Evolutionary conservation across 2,329 filamentous ascomycete species (phyloP).

Genomic region (Cercospora beticola): DNA sequence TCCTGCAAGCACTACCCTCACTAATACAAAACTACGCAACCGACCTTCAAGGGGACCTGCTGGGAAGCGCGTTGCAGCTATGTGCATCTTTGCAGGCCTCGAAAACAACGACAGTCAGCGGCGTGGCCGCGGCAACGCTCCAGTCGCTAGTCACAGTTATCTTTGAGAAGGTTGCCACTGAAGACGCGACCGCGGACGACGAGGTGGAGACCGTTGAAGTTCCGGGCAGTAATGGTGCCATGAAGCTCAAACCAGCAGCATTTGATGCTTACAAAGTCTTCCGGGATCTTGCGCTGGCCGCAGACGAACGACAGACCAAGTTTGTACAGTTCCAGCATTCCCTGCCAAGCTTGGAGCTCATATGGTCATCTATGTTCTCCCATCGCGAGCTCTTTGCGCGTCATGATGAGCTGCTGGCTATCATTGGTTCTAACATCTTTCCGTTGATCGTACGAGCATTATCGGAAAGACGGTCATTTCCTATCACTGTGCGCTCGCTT

Average conservation of each 20-base stretch:
- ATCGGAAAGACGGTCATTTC: constrained; percentile 75
- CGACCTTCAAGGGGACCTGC: constrained; percentile 75
- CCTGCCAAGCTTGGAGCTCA: constrained; percentile 80
- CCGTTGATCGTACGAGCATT: constrained; percentile 77
- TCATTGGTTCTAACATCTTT: constrained; percentile 75
- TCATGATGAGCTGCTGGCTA: constrained; percentile 77
- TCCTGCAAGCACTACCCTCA: constrained; percentile 86
- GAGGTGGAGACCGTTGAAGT: constrained; percentile 63
- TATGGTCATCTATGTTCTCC: constrained; percentile 85
- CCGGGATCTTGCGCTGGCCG: constrained; percentile 83
- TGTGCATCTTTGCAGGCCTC: constrained; percentile 88
- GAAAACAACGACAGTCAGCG: constrained; percentile 91
- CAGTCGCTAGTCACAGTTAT: constrained; percentile 90
- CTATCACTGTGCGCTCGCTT: constrained; percentile 76
- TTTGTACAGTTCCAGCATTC: constrained; percentile 74
- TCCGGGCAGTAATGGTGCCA: constrained; percentile 61
- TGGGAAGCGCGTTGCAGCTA: constrained; percentile 81
- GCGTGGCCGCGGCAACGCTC: constrained; percentile 92
- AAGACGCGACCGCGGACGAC: constrained; percentile 67
- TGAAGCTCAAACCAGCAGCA: constrained; percentile 71
- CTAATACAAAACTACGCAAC: constrained; percentile 85
- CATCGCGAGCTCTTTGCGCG: constrained; percentile 76
- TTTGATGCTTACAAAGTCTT: constrained; percentile 86
- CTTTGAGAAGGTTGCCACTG: constrained; percentile 83
- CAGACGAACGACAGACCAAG: constrained; percentile 78